These are phyloP conservation scores for Penicillium longicatenatum DNA, from an alignment of 495 filamentous ascomycete species.

Conservation along the genomic window DNA sequence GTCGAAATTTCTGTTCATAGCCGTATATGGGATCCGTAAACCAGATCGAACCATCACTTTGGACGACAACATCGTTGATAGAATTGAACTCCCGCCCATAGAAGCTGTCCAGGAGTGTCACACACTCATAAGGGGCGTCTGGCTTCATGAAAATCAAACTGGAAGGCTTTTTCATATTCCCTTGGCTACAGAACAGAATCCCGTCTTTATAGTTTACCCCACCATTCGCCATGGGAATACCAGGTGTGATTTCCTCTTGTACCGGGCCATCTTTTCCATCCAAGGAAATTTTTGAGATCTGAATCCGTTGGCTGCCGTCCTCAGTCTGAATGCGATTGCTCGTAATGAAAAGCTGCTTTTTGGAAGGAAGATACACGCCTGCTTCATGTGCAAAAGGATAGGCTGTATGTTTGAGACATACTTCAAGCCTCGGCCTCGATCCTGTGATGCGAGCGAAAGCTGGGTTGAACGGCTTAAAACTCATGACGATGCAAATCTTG, in stretches of 20 bases:
- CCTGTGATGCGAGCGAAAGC: conserved; percentile 36
- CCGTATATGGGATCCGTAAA: conserved; percentile 67
- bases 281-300: background rate
- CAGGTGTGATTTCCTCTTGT: background rate
- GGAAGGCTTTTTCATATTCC: background rate
- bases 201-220: background rate
- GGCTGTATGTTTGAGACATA: conserved; percentile 21
- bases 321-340: background rate
- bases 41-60: conserved; percentile 58
- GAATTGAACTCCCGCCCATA: background rate
- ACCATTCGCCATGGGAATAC: background rate
- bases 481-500: background rate
- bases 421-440: conserved; percentile 29
- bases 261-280: conserved; percentile 7
- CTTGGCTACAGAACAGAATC: background rate
- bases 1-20: conserved; percentile 57
- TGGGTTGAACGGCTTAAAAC: conserved; percentile 27
- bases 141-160: background rate
- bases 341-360: background rate
- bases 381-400: background rate
- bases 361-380: background rate
- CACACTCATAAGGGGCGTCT: background rate
- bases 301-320: background rate
- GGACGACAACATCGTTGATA: conserved; percentile 48
- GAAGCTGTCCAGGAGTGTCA: background rate